Evolutionary conservation across 2,329 filamentous ascomycete genomes (phyloP).

Genomic region (Neonectria ditissima): DNA sequence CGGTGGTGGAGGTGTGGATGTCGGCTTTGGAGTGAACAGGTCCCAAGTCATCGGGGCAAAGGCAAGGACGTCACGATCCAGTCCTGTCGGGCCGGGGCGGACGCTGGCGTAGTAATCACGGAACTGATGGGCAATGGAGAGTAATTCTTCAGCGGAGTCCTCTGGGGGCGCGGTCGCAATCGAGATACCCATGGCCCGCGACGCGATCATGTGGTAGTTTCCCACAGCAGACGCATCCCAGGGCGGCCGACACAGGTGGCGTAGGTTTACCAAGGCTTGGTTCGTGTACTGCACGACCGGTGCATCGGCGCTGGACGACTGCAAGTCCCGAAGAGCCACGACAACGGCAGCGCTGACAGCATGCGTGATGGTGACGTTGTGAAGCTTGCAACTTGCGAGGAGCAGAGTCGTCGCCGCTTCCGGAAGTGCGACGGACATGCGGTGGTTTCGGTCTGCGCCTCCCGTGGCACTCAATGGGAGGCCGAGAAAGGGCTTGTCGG

Average conservation of each 20-base stretch:
- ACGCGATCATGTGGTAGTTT: constrained; percentile 17
- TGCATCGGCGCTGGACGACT: background rate
- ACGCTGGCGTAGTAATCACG: constrained; percentile 1
- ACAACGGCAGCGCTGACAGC: constrained; percentile 11
- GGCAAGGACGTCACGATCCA: background rate
- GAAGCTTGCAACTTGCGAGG: background rate
- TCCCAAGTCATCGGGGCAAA: constrained; percentile 15
- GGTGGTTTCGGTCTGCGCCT: background rate
- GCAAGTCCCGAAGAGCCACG: constrained; percentile 8
- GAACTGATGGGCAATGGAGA: constrained; percentile 9
- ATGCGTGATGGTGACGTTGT: constrained; percentile 9
- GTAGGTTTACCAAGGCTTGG: constrained; percentile 2
- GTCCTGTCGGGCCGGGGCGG: background rate
- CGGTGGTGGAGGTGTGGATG: background rate
- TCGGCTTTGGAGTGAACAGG: constrained; percentile 5
- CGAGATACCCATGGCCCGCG: background rate
- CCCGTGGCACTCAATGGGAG: background rate
- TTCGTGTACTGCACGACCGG: constrained; percentile 1
- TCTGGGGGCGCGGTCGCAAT: background rate
- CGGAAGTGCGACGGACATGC: background rate
- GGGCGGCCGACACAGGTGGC: background rate
- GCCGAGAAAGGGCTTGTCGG: background rate
- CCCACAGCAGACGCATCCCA: background rate
- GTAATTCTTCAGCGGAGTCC: background rate
- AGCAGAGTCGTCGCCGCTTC: background rate